Percentiles rank a stretch among this genome's conserved stretches.
phyloP scores from a whole-genome alignment of 352 stramenopile species.

The Globisporangium cystogenes region DNA sequence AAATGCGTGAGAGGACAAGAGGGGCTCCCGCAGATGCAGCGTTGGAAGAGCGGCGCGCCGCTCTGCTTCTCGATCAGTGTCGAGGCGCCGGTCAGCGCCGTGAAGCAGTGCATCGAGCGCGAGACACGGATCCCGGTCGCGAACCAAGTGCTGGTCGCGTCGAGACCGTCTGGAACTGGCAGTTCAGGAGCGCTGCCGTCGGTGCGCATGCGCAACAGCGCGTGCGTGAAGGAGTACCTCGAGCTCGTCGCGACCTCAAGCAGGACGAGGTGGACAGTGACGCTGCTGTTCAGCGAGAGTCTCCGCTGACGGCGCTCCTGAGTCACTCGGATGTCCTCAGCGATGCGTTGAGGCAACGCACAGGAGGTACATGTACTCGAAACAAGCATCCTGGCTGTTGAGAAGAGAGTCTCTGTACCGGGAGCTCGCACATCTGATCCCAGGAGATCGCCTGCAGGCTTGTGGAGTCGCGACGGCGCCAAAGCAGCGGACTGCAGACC shows the following conservation, averaged over 20 bases:
- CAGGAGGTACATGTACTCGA: no score
- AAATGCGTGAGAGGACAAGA: constrained; percentile 14
- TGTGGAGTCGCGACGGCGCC: no score
- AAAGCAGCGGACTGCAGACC: neutral
- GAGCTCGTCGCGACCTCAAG: constrained; percentile 5
- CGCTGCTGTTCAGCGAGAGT: constrained; percentile 27
- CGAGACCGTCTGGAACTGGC: neutral
- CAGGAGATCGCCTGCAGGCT: neutral
- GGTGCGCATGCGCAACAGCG: constrained; percentile 8
- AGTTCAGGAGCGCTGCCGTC: neutral
- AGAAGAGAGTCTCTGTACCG: no score
- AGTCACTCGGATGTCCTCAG: no score
- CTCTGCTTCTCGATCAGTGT: constrained; percentile 4
- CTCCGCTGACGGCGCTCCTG: constrained; percentile 4
- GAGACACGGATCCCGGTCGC: constrained; percentile 8
- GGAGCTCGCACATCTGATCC: neutral
- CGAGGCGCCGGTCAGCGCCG: neutral
- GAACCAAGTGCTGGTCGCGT: constrained; percentile 13
- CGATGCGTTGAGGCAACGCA: no score
- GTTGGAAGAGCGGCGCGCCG: constrained; percentile 1
- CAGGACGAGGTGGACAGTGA: constrained; percentile 18
- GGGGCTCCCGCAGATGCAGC: constrained; percentile 1
- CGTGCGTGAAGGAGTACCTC: constrained; percentile 4
- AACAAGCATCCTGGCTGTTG: no score
- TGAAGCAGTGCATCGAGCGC: constrained; percentile 15